Base-by-base conservation (phyloP, 2,329 filamentous ascomycete genomes). In the Colletotrichum tabaci region DNA sequence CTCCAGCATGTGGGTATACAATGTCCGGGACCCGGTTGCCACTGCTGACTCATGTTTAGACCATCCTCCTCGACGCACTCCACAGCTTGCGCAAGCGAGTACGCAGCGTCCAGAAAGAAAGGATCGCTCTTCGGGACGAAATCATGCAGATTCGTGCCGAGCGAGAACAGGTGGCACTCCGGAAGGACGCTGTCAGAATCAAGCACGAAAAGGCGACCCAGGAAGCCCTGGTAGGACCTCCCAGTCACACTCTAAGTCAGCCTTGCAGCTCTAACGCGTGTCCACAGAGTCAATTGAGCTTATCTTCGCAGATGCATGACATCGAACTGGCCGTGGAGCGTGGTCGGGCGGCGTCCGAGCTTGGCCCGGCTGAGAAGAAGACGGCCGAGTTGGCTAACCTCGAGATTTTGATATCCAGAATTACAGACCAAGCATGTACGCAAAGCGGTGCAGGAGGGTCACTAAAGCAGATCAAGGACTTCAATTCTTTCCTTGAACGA, bases 401-500 rank as follows among this genome's bases (percentile, higher is more conserved):
- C 0, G 89, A 91, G 76, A 79, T 91, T 44, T 77, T 87, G 10
- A 82, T 91, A 42, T 86, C 87, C n/a, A 84, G 84, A 35, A 81
- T 92, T 6, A 83, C 87, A 0, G 84, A 87, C 47, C 85, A 90
- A 76, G 87, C 87, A 2, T 88, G 87, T 75, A 85, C 82, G 49
- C 80, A 80, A 23, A 84, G 86, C 62, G 81, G 83, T 10, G 82
- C 83, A 1, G 88, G 88, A 26, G 88, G 88, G 2, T 80, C 87
- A 5, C 80, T 92, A 73, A 84, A 83, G 70, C 87, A 89, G 77
- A 85, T 92, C 66, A 86, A 82, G 71, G 86, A 89, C 58, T 92
- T 92, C 76, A 92, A 92, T 74, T 85, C 85, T 42, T 90, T 92
- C 74, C 80, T 92, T 60, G 90, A 92, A 77, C 85, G 90, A 26